Conservation (phyloP, 306 rosid genomes). For the Vigna hirtella region DNA sequence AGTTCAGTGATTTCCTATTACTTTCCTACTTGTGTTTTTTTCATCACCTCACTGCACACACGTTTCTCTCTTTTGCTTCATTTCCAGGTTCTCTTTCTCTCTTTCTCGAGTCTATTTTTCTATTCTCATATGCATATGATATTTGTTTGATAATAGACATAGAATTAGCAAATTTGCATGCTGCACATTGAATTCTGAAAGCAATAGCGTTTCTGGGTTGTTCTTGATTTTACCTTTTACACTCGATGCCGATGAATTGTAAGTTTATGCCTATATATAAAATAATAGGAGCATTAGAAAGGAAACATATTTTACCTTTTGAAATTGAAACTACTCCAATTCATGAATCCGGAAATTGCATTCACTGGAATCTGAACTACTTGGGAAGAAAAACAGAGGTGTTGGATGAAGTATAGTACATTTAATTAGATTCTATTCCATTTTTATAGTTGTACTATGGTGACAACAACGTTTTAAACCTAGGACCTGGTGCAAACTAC, state of each 20-base stretch:
- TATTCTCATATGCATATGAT: neutral
- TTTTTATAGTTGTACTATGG: neutral
- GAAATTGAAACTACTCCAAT: neutral
- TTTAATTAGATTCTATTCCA: neutral
- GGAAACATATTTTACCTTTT: neutral
- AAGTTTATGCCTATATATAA: too few relatives aligned
- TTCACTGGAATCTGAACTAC: neutral
- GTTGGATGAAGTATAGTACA: neutral
- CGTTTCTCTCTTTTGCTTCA: constrained; percentile 34
- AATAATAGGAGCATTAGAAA: neutral
- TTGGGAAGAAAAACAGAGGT: neutral
- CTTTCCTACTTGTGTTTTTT: neutral
- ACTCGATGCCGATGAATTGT: neutral
- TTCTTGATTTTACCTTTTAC: neutral
- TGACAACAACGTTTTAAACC: neutral
- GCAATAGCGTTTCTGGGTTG: constrained; percentile 9
- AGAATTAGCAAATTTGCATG: neutral
- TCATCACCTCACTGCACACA: neutral
- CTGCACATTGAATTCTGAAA: neutral
- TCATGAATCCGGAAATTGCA: neutral
- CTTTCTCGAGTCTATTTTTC: neutral
- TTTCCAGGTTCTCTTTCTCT: constrained; percentile 31
- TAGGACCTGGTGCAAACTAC: neutral
- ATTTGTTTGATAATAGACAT: neutral
- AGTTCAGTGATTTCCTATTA: neutral